Base-by-base conservation (phyloP, 768 basidiomycete genomes). In the Russula abietina region DNA sequence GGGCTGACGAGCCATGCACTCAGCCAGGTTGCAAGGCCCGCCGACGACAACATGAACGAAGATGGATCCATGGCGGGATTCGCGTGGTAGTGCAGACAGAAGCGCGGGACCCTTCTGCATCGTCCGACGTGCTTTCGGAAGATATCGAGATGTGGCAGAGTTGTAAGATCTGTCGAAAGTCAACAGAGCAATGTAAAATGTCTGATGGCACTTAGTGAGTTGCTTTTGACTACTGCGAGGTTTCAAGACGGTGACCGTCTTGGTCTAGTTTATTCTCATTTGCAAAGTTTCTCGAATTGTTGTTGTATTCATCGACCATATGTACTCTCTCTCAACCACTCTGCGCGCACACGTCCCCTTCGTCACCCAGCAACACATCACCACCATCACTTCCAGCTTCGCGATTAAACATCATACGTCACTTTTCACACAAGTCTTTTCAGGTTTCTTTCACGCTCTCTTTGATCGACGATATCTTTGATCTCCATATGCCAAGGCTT, bases 401-500 rank as follows among this genome's bases (percentile, higher is more conserved):
- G 6, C 72, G 77, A 8, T 70, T 73, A 60, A 73, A 81, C 62
- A 74, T 80, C 64, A 57, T 73, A 39, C 73, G 77, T 8, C 72
- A 77, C 70, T 87, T 75, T 69, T 74, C 67, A 72, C 51, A 75
- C 76, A 71, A 69, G 26, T 68, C 67, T 0, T 68, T 68, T 36
- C 66, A 62, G 2, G 72, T 88, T 2, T 75, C 81, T 0, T 76
- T 88, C 57, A 69, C 79, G 0, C 66, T 84, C 4, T 77, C 80
- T 0, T 63, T 72, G 1, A 71, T 83, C 10, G 78, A 81, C 11
- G 82, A 86, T 65, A 73, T 89, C 7, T 88, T 81, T 66, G 85
- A 90, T 66, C 69, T 88, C 8, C 76, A 78, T 3, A 78, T 85
- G 1, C 88, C 88, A 4, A 70, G 82, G 50, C 67, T 88, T 57